A percentile compares a stretch with the other conserved stretches of the same genome.
phyloP scores from a whole-genome alignment of 768 basidiomycete species.

The Suillus subluteus region DNA sequence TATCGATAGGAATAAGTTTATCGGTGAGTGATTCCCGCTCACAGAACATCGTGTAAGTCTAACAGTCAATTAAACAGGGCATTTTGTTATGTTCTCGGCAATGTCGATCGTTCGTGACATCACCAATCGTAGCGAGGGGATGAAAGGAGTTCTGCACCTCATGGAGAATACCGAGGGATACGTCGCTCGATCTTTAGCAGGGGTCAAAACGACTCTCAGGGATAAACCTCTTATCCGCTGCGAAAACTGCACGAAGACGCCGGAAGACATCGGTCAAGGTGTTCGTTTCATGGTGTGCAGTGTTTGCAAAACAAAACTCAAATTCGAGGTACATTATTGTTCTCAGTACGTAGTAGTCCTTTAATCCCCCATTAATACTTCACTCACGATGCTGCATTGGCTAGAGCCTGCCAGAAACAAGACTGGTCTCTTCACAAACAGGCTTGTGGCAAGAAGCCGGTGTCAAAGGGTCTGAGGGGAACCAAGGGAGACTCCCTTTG shows the following conservation, averaged over 20 bases:
- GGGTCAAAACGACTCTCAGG: constrained; percentile 1
- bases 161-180: constrained; percentile 10
- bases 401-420: constrained; percentile 22
- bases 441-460: constrained; percentile 22
- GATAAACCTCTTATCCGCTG: constrained; percentile 24
- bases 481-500: constrained; percentile 23
- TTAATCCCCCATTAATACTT: background rate
- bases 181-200: constrained; percentile 1
- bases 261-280: constrained; percentile 19
- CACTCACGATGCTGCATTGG: background rate
- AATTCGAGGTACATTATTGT: constrained; percentile 25
- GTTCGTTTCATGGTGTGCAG: constrained; percentile 29
- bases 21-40: constrained; percentile 13
- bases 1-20: constrained; percentile 22
- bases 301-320: constrained; percentile 21
- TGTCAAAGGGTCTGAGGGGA: constrained; percentile 23
- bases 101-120: constrained; percentile 11
- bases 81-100: constrained; percentile 11
- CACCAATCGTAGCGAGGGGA: background rate
- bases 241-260: constrained; percentile 23
- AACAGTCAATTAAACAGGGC: constrained; percentile 6
- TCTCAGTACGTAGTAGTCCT: constrained; percentile 15
- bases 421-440: constrained; percentile 23
- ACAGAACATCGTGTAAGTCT: background rate
- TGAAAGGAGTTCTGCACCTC: constrained; percentile 6